Conservation (phyloP, 495 filamentous ascomycete species). For the Geoglossum glabrum region DNA sequence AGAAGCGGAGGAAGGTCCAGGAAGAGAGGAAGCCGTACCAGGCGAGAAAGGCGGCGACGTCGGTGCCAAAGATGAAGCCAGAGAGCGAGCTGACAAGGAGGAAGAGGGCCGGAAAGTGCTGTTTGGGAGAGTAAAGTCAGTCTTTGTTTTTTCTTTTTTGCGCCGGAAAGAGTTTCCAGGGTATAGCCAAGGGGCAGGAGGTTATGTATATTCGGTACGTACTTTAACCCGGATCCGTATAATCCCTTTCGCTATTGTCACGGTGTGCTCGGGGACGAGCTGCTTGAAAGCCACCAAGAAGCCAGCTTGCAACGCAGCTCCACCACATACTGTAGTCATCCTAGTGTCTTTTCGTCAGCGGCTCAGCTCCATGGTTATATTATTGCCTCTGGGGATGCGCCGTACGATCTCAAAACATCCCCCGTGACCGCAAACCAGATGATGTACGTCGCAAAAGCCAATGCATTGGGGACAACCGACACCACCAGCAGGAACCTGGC, state of each 20-base stretch:
- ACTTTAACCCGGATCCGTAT: conserved; percentile 70
- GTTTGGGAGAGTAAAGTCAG: background rate
- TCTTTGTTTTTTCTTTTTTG: no score
- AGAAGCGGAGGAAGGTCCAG: conserved; percentile 96
- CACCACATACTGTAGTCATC: conserved; percentile 63
- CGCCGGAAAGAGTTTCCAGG: background rate
- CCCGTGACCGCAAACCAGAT: conserved; percentile 49
- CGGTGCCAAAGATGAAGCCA: conserved; percentile 63
- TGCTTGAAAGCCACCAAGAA: conserved; percentile 98
- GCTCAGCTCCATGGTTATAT: background rate
- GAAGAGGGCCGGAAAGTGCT: conserved; percentile 78
- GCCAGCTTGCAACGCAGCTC: conserved; percentile 70
- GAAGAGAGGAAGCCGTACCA: conserved; percentile 66
- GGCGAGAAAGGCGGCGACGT: conserved; percentile 62
- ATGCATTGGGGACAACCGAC: conserved; percentile 57
- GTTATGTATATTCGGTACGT: background rate
- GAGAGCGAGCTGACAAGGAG: conserved; percentile 57
- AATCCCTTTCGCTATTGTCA: conserved; percentile 70
- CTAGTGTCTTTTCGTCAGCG: conserved; percentile 20
- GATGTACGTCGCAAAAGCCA: conserved; percentile 53
- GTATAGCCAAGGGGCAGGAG: background rate
- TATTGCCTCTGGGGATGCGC: conserved; percentile 7
- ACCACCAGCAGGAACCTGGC: conserved; percentile 71
- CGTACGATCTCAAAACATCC: conserved; percentile 49
- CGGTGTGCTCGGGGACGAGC: conserved; percentile 94